phyloP scores from a whole-genome alignment of 495 filamentous ascomycete species.

The Umbilicaria muhlenbergii region DNA sequence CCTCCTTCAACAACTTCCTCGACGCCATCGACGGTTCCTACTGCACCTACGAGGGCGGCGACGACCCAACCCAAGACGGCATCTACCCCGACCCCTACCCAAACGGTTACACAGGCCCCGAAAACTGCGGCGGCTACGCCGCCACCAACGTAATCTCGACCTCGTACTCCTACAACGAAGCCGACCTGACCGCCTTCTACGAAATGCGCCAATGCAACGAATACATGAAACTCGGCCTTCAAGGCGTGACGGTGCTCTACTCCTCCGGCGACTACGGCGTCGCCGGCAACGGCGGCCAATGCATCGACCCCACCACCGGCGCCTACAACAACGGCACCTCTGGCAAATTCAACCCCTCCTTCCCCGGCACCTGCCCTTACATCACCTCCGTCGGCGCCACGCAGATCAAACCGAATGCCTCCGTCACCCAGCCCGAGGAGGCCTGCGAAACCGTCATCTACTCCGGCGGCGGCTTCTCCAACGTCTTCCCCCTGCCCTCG shows the following conservation, averaged over 20 bases:
- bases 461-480: slow-evolving; percentile 54
- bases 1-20: slow-evolving; percentile 35
- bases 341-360: slow-evolving; percentile 30
- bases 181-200: slow-evolving; percentile 33
- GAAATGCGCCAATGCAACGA: slow-evolving; percentile 40
- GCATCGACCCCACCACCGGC: slow-evolving; percentile 20
- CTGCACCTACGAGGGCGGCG: slow-evolving; percentile 31
- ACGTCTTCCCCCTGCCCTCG: slow-evolving; percentile 41
- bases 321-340: slow-evolving; percentile 22
- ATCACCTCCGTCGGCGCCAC: slow-evolving; percentile 37
- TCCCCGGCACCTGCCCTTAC: slow-evolving; percentile 34
- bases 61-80: slow-evolving; percentile 28
- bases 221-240: slow-evolving; percentile 50
- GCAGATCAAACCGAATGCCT: slow-evolving; percentile 22
- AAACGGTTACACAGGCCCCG: slow-evolving; percentile 37
- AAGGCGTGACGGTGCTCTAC: slow-evolving; percentile 43
- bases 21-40: slow-evolving; percentile 49
- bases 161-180: slow-evolving; percentile 39
- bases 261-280: slow-evolving; percentile 48
- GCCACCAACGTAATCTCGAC: slow-evolving; percentile 45
- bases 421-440: slow-evolving; percentile 23
- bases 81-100: slow-evolving; percentile 33
- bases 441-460: slow-evolving; percentile 28
- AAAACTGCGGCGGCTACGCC: slow-evolving; percentile 45
- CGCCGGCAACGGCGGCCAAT: slow-evolving; percentile 25